These are phyloP conservation scores for Selenicereus undatus DNA, from an alignment of 148 eudicot species.

Conservation along the genomic window DNA sequence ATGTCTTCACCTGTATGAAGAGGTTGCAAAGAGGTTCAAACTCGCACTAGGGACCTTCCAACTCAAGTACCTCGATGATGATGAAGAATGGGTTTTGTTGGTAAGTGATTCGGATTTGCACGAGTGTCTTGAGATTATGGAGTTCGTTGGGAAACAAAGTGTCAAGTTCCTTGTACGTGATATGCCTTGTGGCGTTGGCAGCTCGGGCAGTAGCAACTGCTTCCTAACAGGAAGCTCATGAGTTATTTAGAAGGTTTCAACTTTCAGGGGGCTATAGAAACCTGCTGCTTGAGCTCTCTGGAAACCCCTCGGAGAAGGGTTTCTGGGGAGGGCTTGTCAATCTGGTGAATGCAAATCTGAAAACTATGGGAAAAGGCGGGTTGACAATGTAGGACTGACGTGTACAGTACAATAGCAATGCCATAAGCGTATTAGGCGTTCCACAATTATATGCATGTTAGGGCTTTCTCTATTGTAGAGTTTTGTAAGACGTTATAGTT, in stretches of 20 bases:
- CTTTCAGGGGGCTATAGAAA: not conserved
- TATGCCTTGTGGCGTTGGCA: conserved; percentile 42
- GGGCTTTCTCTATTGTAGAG: not conserved
- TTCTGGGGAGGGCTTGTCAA: not conserved
- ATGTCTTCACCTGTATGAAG: conserved; percentile 61
- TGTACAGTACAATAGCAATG: conserved; percentile 16
- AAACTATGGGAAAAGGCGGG: not conserved
- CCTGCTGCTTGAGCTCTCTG: too few species aligned
- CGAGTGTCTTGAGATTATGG: conserved; percentile 80
- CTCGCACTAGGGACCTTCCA: conserved; percentile 60
- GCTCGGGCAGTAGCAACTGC: conserved; percentile 73
- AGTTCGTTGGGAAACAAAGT: conserved; percentile 52
- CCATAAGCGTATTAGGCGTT: not conserved
- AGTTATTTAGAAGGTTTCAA: not conserved
- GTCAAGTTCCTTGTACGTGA: conserved; percentile 74
- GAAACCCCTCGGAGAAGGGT: not conserved
- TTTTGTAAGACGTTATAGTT: not conserved
- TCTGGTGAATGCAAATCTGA: conserved; percentile 8
- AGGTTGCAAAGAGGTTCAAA: conserved; percentile 69
- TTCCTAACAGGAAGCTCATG: conserved; percentile 41
- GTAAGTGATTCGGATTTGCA: conserved; percentile 70
- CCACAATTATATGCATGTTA: conserved; percentile 11
- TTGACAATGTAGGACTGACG: conserved; percentile 5
- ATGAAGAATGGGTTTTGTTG: conserved; percentile 90
- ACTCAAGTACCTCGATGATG: conserved; percentile 87